Evolutionary conservation across 768 basidiomycete species (phyloP).

Genomic region (Tephrocybe rancida): DNA sequence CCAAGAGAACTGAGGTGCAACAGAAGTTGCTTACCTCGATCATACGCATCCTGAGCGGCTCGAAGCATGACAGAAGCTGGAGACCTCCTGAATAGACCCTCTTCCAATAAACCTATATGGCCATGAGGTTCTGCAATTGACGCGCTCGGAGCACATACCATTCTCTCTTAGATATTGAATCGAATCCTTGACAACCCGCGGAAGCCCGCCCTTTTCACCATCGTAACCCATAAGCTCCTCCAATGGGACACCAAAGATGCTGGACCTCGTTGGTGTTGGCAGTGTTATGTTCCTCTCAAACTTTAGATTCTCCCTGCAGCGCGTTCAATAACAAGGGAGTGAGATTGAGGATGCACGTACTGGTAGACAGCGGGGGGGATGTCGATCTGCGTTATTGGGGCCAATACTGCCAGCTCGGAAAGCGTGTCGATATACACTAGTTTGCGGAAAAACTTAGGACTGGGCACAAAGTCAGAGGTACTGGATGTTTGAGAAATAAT

Average conservation of each 20-base stretch:
- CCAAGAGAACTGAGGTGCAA: not conserved
- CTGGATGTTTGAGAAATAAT: not conserved
- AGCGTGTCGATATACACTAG: conserved; percentile 75
- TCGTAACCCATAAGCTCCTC: conserved; percentile 84
- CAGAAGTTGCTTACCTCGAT: conserved; percentile 56
- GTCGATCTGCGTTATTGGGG: conserved; percentile 88
- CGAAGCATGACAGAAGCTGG: conserved; percentile 69
- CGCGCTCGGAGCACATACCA: conserved; percentile 33
- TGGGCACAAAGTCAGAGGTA: conserved; percentile 25
- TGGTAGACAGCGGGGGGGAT: conserved; percentile 82
- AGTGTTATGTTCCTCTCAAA: conserved; percentile 70
- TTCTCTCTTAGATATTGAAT: conserved; percentile 70
- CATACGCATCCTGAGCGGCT: conserved; percentile 83
- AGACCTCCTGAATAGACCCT: conserved; percentile 84
- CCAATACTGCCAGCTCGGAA: conserved; percentile 72
- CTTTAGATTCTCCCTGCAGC: conserved; percentile 73
- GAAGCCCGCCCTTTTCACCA: conserved; percentile 83
- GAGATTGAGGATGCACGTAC: conserved; percentile 43
- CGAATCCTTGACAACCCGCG: conserved; percentile 76
- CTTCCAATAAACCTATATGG: conserved; percentile 59
- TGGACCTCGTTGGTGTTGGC: conserved; percentile 61
- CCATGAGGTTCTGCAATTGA: conserved; percentile 10
- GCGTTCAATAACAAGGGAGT: not conserved
- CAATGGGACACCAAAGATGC: conserved; percentile 78
- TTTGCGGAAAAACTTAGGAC: conserved; percentile 91